Conservation (phyloP, 2,329 filamentous ascomycete species). For the Phyllosticta paracitricarpa region DNA sequence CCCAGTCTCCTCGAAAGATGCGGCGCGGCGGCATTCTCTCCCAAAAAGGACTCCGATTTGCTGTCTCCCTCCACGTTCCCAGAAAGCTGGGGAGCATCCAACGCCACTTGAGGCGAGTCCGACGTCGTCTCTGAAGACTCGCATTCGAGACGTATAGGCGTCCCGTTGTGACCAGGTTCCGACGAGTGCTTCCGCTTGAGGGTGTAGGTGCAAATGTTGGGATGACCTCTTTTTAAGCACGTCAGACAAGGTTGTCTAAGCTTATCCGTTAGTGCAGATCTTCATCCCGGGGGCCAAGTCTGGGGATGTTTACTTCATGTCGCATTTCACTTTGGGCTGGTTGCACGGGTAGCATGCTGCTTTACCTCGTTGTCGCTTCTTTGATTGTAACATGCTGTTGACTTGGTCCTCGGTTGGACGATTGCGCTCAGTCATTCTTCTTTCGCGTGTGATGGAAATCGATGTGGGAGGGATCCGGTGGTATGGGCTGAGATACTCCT, state of each 20-base stretch:
- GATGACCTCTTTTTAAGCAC: neutral
- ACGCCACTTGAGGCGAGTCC: neutral
- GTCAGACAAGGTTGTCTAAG: neutral
- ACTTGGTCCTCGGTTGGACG: slow-evolving; percentile 1
- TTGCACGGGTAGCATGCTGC: slow-evolving; percentile 7
- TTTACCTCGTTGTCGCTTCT: slow-evolving; percentile 3
- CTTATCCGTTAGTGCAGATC: neutral
- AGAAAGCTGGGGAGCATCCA: neutral
- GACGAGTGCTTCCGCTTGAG: neutral
- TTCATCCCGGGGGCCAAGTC: neutral
- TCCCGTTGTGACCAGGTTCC: neutral
- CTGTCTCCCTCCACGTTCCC: neutral
- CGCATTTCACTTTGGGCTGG: slow-evolving; percentile 5
- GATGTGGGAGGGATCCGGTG: too few species aligned
- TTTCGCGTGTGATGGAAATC: too few species aligned
- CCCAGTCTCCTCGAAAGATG: neutral
- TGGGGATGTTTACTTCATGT: slow-evolving; percentile 4
- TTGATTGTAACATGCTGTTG: neutral
- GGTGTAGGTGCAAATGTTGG: slow-evolving; percentile 4
- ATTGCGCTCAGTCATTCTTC: neutral
- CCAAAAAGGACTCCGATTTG: neutral
- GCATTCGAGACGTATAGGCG: neutral
- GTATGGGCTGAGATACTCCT: too few species aligned
- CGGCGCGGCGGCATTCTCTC: slow-evolving; percentile 1
- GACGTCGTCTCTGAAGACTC: neutral